Conservation (phyloP, 2,329 filamentous ascomycete species). For the Penicillium palitans region DNA sequence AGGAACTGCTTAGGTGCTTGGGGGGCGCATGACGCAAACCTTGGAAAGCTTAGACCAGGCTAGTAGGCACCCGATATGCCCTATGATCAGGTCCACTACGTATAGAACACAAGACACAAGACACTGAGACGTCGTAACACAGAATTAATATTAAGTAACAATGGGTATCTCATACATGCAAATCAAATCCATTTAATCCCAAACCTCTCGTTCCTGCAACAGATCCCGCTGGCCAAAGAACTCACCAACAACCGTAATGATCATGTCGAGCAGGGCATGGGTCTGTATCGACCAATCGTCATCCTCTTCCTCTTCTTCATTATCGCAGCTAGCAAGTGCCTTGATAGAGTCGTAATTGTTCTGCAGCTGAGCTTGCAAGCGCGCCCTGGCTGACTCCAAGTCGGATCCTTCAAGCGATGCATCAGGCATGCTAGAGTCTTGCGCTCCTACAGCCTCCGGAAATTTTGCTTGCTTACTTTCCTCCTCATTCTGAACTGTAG, state of each 20-base stretch:
- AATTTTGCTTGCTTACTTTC: background rate
- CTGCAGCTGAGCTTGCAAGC: conserved; percentile 45
- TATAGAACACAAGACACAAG: background rate
- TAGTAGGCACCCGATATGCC: background rate
- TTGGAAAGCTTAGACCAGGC: conserved; percentile 11
- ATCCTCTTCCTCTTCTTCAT: conserved; percentile 20
- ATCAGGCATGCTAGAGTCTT: conserved; percentile 21
- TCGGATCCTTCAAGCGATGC: conserved; percentile 20
- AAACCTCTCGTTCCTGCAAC: conserved; percentile 67
- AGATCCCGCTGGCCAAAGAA: conserved; percentile 87
- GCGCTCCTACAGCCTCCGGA: background rate
- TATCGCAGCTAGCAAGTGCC: conserved; percentile 1
- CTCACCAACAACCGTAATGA: conserved; percentile 82
- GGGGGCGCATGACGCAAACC: conserved; percentile 9
- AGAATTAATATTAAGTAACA: conserved; percentile 1
- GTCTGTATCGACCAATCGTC: conserved; percentile 31
- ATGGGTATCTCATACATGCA: conserved; percentile 11
- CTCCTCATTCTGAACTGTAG: background rate
- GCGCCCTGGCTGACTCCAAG: conserved; percentile 53
- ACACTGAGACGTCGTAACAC: background rate
- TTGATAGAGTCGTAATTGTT: conserved; percentile 1
- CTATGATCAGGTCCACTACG: conserved; percentile 1
- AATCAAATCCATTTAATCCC: conserved; percentile 30
- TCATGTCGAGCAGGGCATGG: conserved; percentile 83
- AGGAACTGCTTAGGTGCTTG: background rate